Evolutionary conservation across 2,329 filamentous ascomycete species (phyloP), one percentile per base, ranked within the genome.

Genomic region (Zymoseptoria brevis): DNA sequence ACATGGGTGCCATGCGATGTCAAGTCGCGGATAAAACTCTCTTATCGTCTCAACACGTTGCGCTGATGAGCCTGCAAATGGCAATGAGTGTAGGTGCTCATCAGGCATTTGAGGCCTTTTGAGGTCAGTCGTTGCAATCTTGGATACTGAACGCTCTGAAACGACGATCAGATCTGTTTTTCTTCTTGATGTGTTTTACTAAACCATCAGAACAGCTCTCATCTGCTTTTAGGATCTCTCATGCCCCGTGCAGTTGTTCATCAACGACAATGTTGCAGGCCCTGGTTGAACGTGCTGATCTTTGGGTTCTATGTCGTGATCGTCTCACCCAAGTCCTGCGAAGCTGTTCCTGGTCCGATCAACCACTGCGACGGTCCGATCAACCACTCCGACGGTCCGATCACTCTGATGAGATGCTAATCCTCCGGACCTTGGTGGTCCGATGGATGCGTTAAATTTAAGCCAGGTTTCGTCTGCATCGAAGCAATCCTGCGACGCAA

Each of bases 291-390:
- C 51, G 51, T 53, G 51, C 51, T 53, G 51, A 29, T 53, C 51
- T n/a, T 26, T 24, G 51, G 24, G n/a, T n/a, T n/a, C n/a, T 53
- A 53, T 53, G 51, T 53, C 51, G 51, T 53, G 51, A 53, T 53
- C 51, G 22, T 16, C 35, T 45, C 35, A 45, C 35, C 35, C 53
- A 55, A 55, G 9, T 41, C 19, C 26, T 48, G 26, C 53, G 19
- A 21, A 41, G n/a, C 24, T 54, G 19, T n/a, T 22, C 52, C 11
- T 54, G 22, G 52, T 29, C 26, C 26, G 26, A 29, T 29, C 26
- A 22, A 24, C 52, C 21, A 54, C 22, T 19, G 8, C 26, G 52
- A 19, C n/a, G 19, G 51, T 11, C n/a, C 51, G 35, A 41, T 16
- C 26, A 22, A 24, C 52, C 21, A 54, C 22, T 19, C 19, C 26